Evolutionary conservation across 2,329 filamentous ascomycete species (phyloP).

Genomic region (Tolypocladium endophyticum): DNA sequence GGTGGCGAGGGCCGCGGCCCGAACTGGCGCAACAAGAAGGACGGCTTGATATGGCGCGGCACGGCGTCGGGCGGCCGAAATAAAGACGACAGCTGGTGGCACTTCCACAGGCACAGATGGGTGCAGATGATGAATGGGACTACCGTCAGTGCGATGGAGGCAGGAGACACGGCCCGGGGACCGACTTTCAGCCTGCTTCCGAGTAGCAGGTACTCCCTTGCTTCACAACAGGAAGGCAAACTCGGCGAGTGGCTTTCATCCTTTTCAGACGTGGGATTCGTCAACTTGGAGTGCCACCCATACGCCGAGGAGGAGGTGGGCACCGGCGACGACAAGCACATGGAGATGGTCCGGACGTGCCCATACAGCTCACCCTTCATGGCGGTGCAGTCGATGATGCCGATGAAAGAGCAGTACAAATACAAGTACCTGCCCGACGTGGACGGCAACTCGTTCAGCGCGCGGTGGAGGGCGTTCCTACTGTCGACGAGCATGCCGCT

Average conservation of each 20-base stretch:
- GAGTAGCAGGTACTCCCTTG: constrained; percentile 29
- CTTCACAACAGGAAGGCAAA: constrained; percentile 16
- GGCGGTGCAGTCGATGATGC: constrained; percentile 8
- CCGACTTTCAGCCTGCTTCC: constrained; percentile 40
- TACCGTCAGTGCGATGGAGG: constrained; percentile 37
- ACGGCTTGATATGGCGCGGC: constrained; percentile 52
- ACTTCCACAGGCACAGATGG: constrained; percentile 61
- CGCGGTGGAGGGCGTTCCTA: constrained; percentile 53
- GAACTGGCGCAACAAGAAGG: constrained; percentile 46
- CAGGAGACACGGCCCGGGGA: constrained; percentile 20
- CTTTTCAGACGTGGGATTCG: constrained; percentile 35
- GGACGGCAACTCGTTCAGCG: constrained; percentile 56
- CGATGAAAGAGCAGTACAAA: constrained; percentile 38
- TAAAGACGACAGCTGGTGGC: constrained; percentile 46
- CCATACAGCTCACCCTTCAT: neutral
- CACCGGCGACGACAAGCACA: neutral
- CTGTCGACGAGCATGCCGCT: constrained; percentile 54
- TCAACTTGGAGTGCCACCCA: constrained; percentile 25
- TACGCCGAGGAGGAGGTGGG: constrained; percentile 11
- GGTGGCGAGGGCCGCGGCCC: constrained; percentile 45
- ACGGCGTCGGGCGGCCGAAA: constrained; percentile 50
- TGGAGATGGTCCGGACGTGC: neutral
- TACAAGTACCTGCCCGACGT: constrained; percentile 60
- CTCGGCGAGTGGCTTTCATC: constrained; percentile 29
- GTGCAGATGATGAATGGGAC: constrained; percentile 59